Conservation (phyloP, 805 yeast genomes). For the Sugiyamaella lignohabitans region DNA sequence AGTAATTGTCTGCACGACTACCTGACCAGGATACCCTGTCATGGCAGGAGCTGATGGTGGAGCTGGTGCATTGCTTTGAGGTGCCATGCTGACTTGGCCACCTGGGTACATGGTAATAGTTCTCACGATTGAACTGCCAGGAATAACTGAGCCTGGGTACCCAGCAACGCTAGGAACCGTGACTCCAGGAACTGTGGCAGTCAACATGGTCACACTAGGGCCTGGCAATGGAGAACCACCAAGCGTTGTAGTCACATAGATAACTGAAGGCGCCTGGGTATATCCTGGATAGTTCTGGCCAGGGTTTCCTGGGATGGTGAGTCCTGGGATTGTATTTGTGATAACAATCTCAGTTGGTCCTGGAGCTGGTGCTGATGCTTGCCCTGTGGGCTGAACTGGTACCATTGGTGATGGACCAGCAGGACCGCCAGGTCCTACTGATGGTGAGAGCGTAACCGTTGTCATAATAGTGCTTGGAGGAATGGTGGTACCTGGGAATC, state of each 20-base stretch:
- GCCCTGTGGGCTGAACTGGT: no score
- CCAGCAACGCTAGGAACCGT: constrained; percentile 19
- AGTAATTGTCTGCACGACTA: constrained; percentile 1
- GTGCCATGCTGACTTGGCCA: neutral
- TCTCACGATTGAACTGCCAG: constrained; percentile 2
- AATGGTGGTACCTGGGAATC: constrained; percentile 14
- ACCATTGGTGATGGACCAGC: neutral
- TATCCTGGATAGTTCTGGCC: constrained; percentile 4
- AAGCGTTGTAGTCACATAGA: neutral
- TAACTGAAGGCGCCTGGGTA: neutral
- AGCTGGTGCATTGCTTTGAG: neutral
- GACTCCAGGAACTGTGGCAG: constrained; percentile 16
- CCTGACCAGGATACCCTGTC: no score
- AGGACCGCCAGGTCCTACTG: neutral
- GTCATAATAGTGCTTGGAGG: constrained; percentile 13
- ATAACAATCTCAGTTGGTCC: neutral
- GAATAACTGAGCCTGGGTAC: constrained; percentile 17
- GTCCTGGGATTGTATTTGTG: constrained; percentile 14
- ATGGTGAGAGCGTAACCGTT: constrained; percentile 5
- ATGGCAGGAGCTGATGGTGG: neutral
- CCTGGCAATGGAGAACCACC: neutral
- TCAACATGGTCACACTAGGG: neutral
- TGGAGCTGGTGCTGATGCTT: neutral
- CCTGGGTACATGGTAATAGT: neutral
- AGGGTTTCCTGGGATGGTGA: constrained; percentile 16